phyloP scores from a whole-genome alignment of 208 protist species.

The Trypanosomatidae sp. region DNA sequence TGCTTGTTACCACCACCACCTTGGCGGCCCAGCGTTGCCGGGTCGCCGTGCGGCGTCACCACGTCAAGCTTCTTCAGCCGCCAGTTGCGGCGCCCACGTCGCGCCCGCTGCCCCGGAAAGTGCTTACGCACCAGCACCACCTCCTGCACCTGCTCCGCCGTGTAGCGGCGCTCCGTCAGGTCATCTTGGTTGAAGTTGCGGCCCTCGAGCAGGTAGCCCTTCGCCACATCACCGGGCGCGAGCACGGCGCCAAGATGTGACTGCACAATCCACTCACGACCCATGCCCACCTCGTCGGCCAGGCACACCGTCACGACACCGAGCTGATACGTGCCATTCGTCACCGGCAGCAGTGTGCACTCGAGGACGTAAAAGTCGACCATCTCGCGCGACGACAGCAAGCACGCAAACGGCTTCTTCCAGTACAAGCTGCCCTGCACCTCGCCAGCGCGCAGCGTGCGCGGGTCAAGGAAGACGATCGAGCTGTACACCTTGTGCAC shows the following conservation, averaged over 20 bases:
- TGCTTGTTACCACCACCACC: slow-evolving; percentile 7
- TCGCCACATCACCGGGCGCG: slow-evolving; percentile 89
- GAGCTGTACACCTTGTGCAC: slow-evolving; percentile 90
- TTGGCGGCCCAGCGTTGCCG: slow-evolving; percentile 7
- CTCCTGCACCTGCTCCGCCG: slow-evolving; percentile 69
- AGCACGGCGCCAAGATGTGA: slow-evolving; percentile 92
- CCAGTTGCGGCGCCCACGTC: slow-evolving; percentile 56
- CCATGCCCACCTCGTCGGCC: slow-evolving; percentile 90
- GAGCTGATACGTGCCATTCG: slow-evolving; percentile 81
- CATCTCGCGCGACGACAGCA: slow-evolving; percentile 79
- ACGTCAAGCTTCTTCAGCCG: slow-evolving; percentile 76
- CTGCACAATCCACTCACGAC: slow-evolving; percentile 87
- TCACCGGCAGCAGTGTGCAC: slow-evolving; percentile 60
- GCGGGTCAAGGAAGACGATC: slow-evolving; percentile 95
- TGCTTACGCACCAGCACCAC: slow-evolving; percentile 91
- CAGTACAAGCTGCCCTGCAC: slow-evolving; percentile 87
- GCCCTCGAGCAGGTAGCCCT: slow-evolving; percentile 89
- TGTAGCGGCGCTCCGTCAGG: slow-evolving; percentile 57
- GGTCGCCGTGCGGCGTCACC: slow-evolving; percentile 32
- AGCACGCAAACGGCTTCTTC: slow-evolving; percentile 86
- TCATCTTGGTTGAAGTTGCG: slow-evolving; percentile 89
- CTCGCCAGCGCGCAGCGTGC: slow-evolving; percentile 89
- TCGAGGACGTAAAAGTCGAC: slow-evolving; percentile 94
- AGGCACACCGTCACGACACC: slow-evolving; percentile 93
- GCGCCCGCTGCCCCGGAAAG: slow-evolving; percentile 70